Conservation (phyloP, 306 rosid genomes). For the Senna siamea region DNA sequence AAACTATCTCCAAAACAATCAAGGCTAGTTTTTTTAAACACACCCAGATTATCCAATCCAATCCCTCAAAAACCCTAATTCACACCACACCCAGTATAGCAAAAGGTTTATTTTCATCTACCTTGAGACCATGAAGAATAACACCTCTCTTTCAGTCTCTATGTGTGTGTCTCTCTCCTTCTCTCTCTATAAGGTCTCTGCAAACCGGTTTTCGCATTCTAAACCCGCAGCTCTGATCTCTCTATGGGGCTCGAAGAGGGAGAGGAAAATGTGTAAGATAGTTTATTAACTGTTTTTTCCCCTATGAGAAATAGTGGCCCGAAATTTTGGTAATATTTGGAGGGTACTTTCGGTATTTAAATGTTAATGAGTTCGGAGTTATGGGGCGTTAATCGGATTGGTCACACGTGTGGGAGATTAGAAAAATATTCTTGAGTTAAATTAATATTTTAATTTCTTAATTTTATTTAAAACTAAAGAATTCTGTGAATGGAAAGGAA, state of each 20-base stretch:
- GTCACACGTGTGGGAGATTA: not conserved
- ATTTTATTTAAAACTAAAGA: too few relatives aligned
- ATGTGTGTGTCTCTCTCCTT: not conserved
- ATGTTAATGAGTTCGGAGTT: not conserved
- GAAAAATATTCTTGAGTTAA: too few relatives aligned
- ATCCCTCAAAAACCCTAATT: conserved; percentile 65
- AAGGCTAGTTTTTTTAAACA: conserved; percentile 24
- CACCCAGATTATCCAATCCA: conserved; percentile 28
- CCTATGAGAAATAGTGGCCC: not conserved
- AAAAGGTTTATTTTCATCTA: conserved; percentile 2
- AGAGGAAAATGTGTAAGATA: conserved; percentile 19
- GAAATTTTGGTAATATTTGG: conserved; percentile 24
- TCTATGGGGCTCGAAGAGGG: conserved; percentile 35
- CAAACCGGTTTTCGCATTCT: conserved; percentile 30
- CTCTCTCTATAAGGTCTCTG: conserved; percentile 30
- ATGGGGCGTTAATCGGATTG: too few relatives aligned
- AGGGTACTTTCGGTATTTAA: conserved; percentile 45
- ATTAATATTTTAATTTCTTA: too few relatives aligned
- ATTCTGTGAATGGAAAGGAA: too few relatives aligned
- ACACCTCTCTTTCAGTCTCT: conserved; percentile 33
- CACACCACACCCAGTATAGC: conserved; percentile 38
- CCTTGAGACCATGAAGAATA: conserved; percentile 23
- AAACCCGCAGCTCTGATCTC: conserved; percentile 25
- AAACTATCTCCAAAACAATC: conserved; percentile 24
- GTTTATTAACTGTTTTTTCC: conserved; percentile 14